phyloP scores from a whole-genome alignment of 2,329 filamentous ascomycete species.

The Coniochaeta ligniaria region DNA sequence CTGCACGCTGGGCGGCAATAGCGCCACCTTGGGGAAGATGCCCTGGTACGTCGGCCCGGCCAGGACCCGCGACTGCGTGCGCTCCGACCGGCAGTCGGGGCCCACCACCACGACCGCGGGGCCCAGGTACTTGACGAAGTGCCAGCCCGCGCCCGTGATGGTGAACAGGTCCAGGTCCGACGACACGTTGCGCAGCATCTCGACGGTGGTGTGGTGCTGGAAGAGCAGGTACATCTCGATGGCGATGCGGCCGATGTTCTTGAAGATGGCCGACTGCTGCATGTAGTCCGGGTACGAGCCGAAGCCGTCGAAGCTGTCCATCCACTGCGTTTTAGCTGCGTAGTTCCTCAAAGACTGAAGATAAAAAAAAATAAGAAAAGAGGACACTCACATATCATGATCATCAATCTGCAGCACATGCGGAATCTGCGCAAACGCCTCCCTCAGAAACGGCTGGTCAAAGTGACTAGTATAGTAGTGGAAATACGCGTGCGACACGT shows the following conservation, averaged over 20 bases:
- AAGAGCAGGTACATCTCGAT: constrained; percentile 98
- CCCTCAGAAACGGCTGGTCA: constrained; percentile 87
- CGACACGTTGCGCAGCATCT: constrained; percentile 82
- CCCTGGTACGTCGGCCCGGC: constrained; percentile 96
- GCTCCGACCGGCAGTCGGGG: constrained; percentile 84
- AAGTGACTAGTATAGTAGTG: constrained; percentile 99
- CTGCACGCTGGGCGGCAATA: constrained; percentile 84
- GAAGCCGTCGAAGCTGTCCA: constrained; percentile 80
- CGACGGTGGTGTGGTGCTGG: constrained; percentile 93
- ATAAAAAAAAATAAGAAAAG: not conserved
- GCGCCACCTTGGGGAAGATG: constrained; percentile 90
- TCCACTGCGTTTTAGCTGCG: too few species aligned
- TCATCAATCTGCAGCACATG: constrained; percentile 91
- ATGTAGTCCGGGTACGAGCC: constrained; percentile 97
- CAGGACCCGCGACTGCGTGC: constrained; percentile 85
- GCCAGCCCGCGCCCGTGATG: constrained; percentile 95
- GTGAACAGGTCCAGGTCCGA: constrained; percentile 92
- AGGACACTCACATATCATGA: constrained; percentile 80
- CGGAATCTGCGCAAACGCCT: constrained; percentile 96
- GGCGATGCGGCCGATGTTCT: constrained; percentile 91
- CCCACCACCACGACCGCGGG: constrained; percentile 86
- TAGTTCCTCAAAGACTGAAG: too few species aligned
- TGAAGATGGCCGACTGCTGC: constrained; percentile 96
- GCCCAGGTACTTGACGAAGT: constrained; percentile 94
- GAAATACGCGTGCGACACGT: constrained; percentile 93